These are phyloP conservation scores for Hypholoma fasciculare DNA, from an alignment of 768 basidiomycete genomes.

Conservation along the genomic window DNA sequence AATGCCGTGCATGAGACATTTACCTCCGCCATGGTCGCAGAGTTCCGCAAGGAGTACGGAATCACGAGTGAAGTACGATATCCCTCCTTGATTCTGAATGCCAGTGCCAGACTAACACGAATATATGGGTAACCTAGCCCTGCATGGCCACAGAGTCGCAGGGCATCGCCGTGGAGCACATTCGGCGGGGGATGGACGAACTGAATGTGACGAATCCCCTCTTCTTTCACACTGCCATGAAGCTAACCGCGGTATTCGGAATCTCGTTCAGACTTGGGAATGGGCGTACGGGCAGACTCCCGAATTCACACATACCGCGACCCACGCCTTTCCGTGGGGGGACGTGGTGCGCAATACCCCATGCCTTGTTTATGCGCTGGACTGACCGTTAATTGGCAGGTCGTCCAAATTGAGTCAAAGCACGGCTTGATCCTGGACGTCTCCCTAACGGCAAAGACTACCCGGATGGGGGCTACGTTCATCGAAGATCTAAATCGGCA, in stretches of 20 bases:
- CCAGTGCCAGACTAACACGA: background rate
- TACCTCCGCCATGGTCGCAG: slow-evolving; percentile 60
- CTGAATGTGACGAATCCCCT: slow-evolving; percentile 50
- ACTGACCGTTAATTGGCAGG: slow-evolving; percentile 27
- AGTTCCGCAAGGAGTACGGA: slow-evolving; percentile 65
- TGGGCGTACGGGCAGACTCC: slow-evolving; percentile 95
- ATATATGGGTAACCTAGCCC: slow-evolving; percentile 26
- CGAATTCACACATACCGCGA: slow-evolving; percentile 74
- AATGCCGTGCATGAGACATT: slow-evolving; percentile 69
- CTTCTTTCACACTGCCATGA: background rate
- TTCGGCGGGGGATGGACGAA: slow-evolving; percentile 70
- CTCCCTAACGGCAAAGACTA: slow-evolving; percentile 25
- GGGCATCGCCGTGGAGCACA: slow-evolving; percentile 51
- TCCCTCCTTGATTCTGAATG: background rate
- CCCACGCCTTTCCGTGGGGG: slow-evolving; percentile 51
- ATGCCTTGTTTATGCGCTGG: background rate
- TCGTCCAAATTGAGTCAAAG: slow-evolving; percentile 53
- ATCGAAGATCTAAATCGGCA: slow-evolving; percentile 11
- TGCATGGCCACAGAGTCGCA: slow-evolving; percentile 45
- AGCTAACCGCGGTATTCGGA: background rate
- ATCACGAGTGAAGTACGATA: slow-evolving; percentile 29
- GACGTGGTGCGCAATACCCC: slow-evolving; percentile 36
- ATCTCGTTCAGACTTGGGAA: slow-evolving; percentile 71
- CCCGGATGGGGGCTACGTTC: slow-evolving; percentile 12
- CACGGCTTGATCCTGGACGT: slow-evolving; percentile 66